phyloP scores from a whole-genome alignment of 1,284 basidiomycete species.

The Pseudozyma sp. region DNA sequence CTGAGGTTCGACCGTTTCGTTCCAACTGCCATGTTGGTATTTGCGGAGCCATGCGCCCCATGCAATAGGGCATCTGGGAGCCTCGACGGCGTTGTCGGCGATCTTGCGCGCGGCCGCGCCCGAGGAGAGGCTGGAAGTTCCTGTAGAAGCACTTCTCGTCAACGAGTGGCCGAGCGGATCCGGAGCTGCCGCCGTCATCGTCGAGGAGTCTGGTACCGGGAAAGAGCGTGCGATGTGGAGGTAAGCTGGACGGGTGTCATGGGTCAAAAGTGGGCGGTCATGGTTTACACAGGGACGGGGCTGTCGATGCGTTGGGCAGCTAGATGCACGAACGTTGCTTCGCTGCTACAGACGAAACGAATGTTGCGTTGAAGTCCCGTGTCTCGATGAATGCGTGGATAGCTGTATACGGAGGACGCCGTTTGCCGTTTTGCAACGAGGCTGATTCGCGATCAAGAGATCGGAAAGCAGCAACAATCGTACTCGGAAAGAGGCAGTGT shows the following conservation, averaged over 20 bases:
- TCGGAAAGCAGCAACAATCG: too few species aligned
- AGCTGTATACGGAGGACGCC: too few species aligned
- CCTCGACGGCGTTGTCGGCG: slow-evolving; percentile 25
- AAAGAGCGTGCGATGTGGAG: neutral
- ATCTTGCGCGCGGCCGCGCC: slow-evolving; percentile 33
- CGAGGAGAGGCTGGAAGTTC: slow-evolving; percentile 26
- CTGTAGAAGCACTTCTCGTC: slow-evolving; percentile 22
- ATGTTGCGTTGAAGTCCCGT: too few species aligned
- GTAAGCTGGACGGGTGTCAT: neutral
- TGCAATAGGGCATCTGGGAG: slow-evolving; percentile 31
- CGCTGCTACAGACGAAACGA: too few species aligned
- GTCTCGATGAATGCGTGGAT: too few species aligned
- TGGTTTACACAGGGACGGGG: too few species aligned
- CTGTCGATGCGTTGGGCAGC: too few species aligned
- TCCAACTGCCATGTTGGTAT: slow-evolving; percentile 34
- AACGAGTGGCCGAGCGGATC: slow-evolving; percentile 28
- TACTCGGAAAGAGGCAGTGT: too few species aligned
- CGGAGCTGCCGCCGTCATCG: slow-evolving; percentile 16
- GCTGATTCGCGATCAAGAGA: too few species aligned
- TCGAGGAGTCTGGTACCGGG: neutral
- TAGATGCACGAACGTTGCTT: too few species aligned
- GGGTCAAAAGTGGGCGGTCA: too few species aligned
- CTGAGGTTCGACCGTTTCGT: slow-evolving; percentile 15
- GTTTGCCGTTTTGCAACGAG: too few species aligned
- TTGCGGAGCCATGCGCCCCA: slow-evolving; percentile 44